Evolutionary conservation across 2,329 filamentous ascomycete species (phyloP), one percentile per base, ranked within the genome.

Genomic region (Fonsecaea monophora): DNA sequence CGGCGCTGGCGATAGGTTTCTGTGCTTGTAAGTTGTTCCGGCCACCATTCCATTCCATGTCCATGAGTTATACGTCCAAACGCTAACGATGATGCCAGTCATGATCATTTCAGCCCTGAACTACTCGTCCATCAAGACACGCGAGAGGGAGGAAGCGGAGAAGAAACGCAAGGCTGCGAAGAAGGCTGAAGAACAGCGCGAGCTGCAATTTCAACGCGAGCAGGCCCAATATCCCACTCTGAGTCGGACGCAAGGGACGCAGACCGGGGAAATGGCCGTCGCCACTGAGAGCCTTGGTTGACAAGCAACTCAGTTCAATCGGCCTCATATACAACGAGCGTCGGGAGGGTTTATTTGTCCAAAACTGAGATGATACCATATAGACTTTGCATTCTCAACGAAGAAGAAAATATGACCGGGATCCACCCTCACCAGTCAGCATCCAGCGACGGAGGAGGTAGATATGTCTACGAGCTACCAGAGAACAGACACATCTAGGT

Each of bases 1-100:
- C 87, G 1, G 87, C 87, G 13, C 80, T 87, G 66, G 86, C 87
- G 0, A 82, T 90, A 67, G 86, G 77, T 10, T 78, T 76, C 3
- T 81, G 82, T 77, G 83, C 82, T 48, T 78, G 82, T 83, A 77
- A 76, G 79, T 77, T 57, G 64, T 12, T 21, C 48, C 53, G 21
- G 13, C 25, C 30, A 30, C 10, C 34, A 3, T 1, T 32, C 10
- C 34, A 3, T 1, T 30, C 25, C 25, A 25, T 25, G 32, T n/a
- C 21, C 25, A 25, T 25, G 25, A 40, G n/a, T 58, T 30, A 15
- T 48, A 15, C 12, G 10, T 12, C 48, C 21, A 30, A 18, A 13
- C 25, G 21, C 8, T 15, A 50, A 50, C 45, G 9, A 25, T 25
- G 45, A 1, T 13, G 18, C 45, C 59, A 83, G 81, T 80, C 68